Percentiles rank a stretch among this genome's conserved stretches.
Evolutionary conservation across 306 rosid species (phyloP).

Genomic region (Crataegus laevigata): DNA sequence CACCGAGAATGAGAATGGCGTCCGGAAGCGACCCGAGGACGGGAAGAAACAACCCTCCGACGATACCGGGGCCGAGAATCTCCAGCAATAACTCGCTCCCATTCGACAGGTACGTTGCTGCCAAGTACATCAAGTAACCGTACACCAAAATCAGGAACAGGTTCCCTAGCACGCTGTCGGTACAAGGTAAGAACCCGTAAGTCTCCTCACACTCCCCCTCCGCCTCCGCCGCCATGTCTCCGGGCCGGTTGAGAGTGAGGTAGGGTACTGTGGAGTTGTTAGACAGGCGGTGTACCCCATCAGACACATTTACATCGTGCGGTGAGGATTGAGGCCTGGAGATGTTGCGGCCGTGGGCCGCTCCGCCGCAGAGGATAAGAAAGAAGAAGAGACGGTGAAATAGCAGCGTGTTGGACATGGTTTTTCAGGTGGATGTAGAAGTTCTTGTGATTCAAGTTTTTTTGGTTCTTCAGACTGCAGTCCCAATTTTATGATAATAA

Average conservation of each 20-base stretch:
- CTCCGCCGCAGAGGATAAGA: constrained; percentile 29
- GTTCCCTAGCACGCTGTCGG: constrained; percentile 36
- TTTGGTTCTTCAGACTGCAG: neutral
- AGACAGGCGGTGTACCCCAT: constrained; percentile 21
- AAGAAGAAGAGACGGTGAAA: neutral
- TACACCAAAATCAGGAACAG: constrained; percentile 59
- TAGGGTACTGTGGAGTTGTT: neutral
- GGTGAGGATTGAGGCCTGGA: neutral
- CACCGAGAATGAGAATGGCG: constrained; percentile 52
- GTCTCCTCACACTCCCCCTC: constrained; percentile 58
- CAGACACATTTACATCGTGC: constrained; percentile 32
- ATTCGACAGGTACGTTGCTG: constrained; percentile 62
- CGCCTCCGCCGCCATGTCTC: neutral
- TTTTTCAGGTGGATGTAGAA: neutral
- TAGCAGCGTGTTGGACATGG: neutral
- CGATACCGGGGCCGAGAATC: constrained; percentile 85
- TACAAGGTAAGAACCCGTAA: constrained; percentile 77
- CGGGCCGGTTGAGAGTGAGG: neutral
- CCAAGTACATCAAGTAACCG: constrained; percentile 57
- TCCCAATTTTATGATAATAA: neutral
- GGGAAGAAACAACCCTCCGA: constrained; percentile 88
- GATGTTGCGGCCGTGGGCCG: constrained; percentile 23
- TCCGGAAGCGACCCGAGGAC: constrained; percentile 51
- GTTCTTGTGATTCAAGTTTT: neutral
- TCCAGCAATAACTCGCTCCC: constrained; percentile 89